Evolutionary conservation across 352 stramenopile genomes (phyloP), one percentile per base, ranked within the genome.

Genomic region (Plasmopara viticola): DNA sequence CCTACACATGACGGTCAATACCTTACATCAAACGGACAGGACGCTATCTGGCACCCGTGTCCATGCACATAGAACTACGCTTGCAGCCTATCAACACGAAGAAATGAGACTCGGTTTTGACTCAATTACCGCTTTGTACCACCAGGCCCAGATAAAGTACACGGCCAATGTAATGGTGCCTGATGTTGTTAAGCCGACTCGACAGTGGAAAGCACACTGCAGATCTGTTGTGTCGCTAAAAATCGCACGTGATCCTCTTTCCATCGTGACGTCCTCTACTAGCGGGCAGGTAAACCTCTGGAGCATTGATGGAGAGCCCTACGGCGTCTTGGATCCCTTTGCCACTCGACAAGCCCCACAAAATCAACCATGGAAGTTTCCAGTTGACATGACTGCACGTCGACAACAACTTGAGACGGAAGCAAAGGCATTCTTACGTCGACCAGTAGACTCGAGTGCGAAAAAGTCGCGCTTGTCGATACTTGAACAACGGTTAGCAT

Each of bases 321-420:
- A 25, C 3, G 20, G 74, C 6, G 58, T 86, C 2, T 53, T 90
- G 9, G 77, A 90, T 51, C 74, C 82, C 44, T 87, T 82, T 62
- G 74, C 79, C 5, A 87, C 74, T 20, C 68, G 79, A 15, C 68
- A 74, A 25, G 52, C 65, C 12, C 76, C 75, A 44, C 62, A 71
- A 7, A 50, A 60, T 15, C 65, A 75, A 10, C 60, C 60, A 4
- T 90, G 80, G 80, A 55, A 48, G 9, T 81, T 90, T 46, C 75
- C 74, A 1, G 60, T 87, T 10, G 71, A 87, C 35, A 78, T 84
- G 70, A 37, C 34, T 25, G 51, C 58, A 34, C 72, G 74, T 2
- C 49, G 55, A 35, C 56, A 55, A 0, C 51, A 68, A 20, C 67
- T 73, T 49, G 68, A 78, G 44, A 43, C 31, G 12, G 66, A 84